Conservation (phyloP, 2,329 filamentous ascomycete species). For the Aphanocladium album region DNA sequence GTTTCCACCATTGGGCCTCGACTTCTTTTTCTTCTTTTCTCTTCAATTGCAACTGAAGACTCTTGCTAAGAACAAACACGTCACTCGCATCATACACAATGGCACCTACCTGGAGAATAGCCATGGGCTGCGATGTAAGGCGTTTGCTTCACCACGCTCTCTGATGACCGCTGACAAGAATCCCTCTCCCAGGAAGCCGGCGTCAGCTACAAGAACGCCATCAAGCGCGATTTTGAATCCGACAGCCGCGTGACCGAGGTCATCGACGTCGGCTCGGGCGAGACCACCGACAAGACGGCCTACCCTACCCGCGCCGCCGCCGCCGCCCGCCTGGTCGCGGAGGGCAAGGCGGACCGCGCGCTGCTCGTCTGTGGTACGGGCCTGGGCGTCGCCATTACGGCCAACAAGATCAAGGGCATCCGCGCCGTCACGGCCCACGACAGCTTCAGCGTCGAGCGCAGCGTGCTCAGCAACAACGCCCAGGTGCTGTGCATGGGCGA, state of each 20-base stretch:
- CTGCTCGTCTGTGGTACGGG: slow-evolving; percentile 82
- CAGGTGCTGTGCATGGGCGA: slow-evolving; percentile 86
- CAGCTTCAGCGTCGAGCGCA: slow-evolving; percentile 75
- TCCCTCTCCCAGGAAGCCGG: slow-evolving; percentile 60
- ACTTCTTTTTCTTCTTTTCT: neutral
- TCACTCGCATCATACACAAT: slow-evolving; percentile 26
- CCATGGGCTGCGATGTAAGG: slow-evolving; percentile 48
- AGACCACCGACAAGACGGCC: slow-evolving; percentile 66
- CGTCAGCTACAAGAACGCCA: slow-evolving; percentile 70
- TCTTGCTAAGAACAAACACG: neutral
- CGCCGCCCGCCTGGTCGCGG: slow-evolving; percentile 58
- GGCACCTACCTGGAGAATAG: slow-evolving; percentile 48
- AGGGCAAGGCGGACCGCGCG: slow-evolving; percentile 67
- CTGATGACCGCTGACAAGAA: slow-evolving; percentile 10
- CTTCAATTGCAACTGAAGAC: slow-evolving; percentile 1
- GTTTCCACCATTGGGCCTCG: neutral
- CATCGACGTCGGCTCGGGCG: slow-evolving; percentile 68
- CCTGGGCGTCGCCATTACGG: slow-evolving; percentile 80
- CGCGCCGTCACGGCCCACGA: slow-evolving; percentile 88
- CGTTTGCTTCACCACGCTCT: neutral
- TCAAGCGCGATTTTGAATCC: slow-evolving; percentile 66
- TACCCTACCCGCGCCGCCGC: slow-evolving; percentile 76
- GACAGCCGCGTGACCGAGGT: slow-evolving; percentile 63
- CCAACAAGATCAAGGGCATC: slow-evolving; percentile 81
- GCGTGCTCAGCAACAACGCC: slow-evolving; percentile 77